These are phyloP conservation scores for Haplographium delicatum DNA, from an alignment of 495 filamentous ascomycete species.

Conservation along the genomic window DNA sequence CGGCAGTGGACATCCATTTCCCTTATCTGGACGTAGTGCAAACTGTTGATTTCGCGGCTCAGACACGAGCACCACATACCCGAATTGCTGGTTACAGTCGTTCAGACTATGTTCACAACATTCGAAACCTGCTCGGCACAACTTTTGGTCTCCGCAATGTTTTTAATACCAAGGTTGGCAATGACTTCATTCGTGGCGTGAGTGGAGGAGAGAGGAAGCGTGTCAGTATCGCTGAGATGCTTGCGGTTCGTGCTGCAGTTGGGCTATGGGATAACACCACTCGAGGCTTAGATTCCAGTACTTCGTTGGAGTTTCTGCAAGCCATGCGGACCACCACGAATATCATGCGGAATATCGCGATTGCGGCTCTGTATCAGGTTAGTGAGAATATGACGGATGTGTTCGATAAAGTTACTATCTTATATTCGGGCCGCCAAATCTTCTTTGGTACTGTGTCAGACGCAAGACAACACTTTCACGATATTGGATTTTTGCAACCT, in stretches of 20 bases:
- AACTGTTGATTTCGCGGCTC: conserved; percentile 77
- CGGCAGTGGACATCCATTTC: conserved; percentile 73
- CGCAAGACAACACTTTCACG: conserved; percentile 64
- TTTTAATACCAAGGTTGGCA: conserved; percentile 70
- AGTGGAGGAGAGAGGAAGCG: conserved; percentile 81
- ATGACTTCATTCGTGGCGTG: conserved; percentile 74
- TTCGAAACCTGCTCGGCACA: conserved; percentile 73
- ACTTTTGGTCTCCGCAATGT: conserved; percentile 75
- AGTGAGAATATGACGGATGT: conserved; percentile 69
- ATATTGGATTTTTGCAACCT: conserved; percentile 73
- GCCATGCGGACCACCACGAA: conserved; percentile 62
- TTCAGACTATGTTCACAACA: conserved; percentile 55
- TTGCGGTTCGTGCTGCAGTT: conserved; percentile 45
- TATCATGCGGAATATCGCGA: conserved; percentile 56
- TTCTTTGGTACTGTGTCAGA: conserved; percentile 62
- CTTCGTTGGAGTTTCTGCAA: conserved; percentile 74
- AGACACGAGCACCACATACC: conserved; percentile 58
- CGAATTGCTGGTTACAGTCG: conserved; percentile 55
- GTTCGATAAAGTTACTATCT: conserved; percentile 73
- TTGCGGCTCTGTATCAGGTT: conserved; percentile 83
- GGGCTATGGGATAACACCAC: conserved; percentile 88
- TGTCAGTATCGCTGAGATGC: conserved; percentile 70
- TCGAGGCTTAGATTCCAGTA: conserved; percentile 73
- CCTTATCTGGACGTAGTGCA: conserved; percentile 67
- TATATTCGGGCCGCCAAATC: conserved; percentile 82